These are phyloP conservation scores for Hura crepitans DNA, from an alignment of 441 rosid species.

Conservation along the genomic window DNA sequence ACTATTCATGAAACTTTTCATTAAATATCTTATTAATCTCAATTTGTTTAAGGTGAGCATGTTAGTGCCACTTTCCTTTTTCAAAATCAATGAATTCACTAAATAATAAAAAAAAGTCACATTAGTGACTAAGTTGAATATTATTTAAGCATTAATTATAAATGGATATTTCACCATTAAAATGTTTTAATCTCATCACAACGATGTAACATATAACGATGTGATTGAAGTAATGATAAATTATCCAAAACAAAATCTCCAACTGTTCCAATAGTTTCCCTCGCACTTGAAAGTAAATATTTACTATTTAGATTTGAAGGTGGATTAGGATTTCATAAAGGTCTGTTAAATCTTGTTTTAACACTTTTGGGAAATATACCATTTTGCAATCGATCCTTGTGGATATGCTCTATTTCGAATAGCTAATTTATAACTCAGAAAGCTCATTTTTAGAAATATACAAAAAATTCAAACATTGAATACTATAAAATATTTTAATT, in stretches of 20 bases:
- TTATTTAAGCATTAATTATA: no score
- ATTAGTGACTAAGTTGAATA: no score
- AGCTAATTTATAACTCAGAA: no score
- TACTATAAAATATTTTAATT: no score
- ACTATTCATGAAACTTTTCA: conserved; percentile 2
- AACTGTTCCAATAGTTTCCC: neutral
- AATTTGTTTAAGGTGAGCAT: neutral
- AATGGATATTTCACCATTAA: neutral
- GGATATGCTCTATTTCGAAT: no score
- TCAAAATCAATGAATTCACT: neutral
- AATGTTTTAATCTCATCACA: neutral
- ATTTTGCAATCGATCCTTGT: no score
- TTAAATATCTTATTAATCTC: neutral
- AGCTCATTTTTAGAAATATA: no score
- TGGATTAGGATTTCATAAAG: neutral
- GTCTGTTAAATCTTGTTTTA: neutral
- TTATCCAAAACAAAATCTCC: neutral
- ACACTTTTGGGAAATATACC: no score
- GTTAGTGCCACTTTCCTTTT: neutral
- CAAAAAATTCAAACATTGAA: no score
- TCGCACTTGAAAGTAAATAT: neutral
- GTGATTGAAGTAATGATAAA: neutral
- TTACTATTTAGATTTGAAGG: neutral
- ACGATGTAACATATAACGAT: neutral
- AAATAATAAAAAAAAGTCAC: neutral